Evolutionary conservation across 192 early-diverging fungal genomes (phyloP), one percentile per base, ranked within the genome.

Genomic region (Coemansia sp.): DNA sequence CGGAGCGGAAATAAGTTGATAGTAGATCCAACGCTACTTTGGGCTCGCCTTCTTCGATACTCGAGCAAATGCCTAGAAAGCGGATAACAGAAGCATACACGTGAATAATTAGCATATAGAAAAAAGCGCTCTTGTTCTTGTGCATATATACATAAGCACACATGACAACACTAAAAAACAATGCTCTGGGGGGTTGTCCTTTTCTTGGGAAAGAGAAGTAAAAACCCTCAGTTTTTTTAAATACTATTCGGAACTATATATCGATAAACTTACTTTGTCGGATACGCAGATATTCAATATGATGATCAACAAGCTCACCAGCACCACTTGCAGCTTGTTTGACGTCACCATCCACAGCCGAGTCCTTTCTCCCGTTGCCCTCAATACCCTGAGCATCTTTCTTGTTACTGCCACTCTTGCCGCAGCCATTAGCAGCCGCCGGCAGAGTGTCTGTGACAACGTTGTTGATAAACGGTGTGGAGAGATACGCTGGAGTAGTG

Each of bases 201-300:
- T 25, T 25, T 25, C 22, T 25, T 25, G 22, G 22, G 22, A 1
- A 25, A 25, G 22, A 25, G 22, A n/a, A n/a, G 22, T 25, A 25
- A 25, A 25, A 25, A 25, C 1, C 22, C 22, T 25, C 22, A 25
- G 22, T 25, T 25, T 1, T 25, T 1, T 25, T 25, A 25, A 25
- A 25, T 25, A 1, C 22, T 25, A 25, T 25, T 25, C 22, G 22
- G 0, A 25, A 25, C 22, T 25, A 25, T 25, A 25, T 25, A 25
- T 25, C 22, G 22, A 25, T 25, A 25, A 25, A 69, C 69, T 71
- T 72, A 77, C 78, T 76, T 60, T 72, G 73, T 8, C 78, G 66
- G 25, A 81, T 76, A 51, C 64, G 78, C 67, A 81, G 42, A 33
- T 75, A 73, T 63, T 81, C 73, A 22, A 81, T 69, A 29, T 81